phyloP scores from a whole-genome alignment of 129 eudicot species.

The Mikania micrantha region DNA sequence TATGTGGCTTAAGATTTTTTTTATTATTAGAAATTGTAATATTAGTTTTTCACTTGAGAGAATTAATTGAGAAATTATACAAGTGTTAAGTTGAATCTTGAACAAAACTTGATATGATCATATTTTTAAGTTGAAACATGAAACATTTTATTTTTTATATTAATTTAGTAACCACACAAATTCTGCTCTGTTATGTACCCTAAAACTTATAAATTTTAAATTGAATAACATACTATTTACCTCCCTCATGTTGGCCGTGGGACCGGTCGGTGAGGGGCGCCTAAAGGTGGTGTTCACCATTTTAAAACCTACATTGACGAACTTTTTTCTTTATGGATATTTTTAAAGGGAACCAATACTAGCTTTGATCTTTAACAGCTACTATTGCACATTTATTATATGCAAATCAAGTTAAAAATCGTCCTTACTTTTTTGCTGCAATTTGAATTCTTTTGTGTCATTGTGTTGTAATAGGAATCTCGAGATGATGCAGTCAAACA shows the following conservation, averaged over 20 bases:
- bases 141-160: neutral
- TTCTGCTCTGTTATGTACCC: neutral
- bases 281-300: too few relatives aligned
- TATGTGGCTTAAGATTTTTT: neutral
- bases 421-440: neutral
- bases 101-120: neutral
- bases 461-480: conserved; percentile 29
- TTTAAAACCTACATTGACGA: neutral
- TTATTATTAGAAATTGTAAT: neutral
- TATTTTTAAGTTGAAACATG: neutral
- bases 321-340: neutral
- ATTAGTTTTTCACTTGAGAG: neutral
- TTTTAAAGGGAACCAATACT: neutral
- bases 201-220: neutral
- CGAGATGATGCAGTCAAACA: conserved; percentile 45
- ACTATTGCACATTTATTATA: too few relatives aligned
- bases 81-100: neutral
- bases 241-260: too few relatives aligned
- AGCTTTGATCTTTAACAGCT: neutral
- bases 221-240: too few relatives aligned
- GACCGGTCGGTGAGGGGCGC: too few relatives aligned
- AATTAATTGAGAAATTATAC: neutral
- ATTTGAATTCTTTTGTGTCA: neutral
- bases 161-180: neutral
- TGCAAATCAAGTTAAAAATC: neutral